phyloP scores from a whole-genome alignment of 495 filamentous ascomycete genomes.

The Podospora anserina region DNA sequence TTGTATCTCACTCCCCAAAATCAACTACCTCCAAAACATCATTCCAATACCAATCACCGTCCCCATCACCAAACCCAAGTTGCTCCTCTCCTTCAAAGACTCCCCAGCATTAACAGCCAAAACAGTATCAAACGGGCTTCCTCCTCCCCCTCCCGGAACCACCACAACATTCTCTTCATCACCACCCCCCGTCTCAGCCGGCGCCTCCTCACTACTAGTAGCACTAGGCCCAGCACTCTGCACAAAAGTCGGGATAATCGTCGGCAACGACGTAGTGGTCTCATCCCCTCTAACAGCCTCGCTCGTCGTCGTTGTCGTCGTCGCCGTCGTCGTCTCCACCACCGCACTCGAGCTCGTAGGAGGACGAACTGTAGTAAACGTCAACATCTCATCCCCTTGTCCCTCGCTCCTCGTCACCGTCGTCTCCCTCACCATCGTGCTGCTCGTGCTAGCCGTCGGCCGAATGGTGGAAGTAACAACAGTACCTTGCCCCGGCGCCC shows the following conservation, averaged over 20 bases:
- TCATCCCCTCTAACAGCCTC: slow-evolving; percentile 11
- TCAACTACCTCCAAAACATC: background rate
- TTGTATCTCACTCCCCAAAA: background rate
- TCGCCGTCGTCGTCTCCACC: slow-evolving; percentile 10
- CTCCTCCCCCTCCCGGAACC: slow-evolving; percentile 19
- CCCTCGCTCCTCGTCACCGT: background rate
- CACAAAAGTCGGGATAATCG: slow-evolving; percentile 10
- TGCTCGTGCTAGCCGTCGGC: slow-evolving; percentile 6
- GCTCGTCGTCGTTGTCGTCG: background rate
- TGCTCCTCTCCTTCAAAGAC: background rate
- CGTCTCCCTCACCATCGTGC: too few relatives aligned
- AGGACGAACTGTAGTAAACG: slow-evolving; percentile 16
- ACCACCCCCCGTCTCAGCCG: background rate
- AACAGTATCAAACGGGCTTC: slow-evolving; percentile 30
- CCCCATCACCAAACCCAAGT: background rate
- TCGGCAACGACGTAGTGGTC: slow-evolving; percentile 4
- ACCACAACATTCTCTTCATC: background rate
- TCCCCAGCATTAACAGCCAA: background rate
- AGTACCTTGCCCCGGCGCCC: slow-evolving; percentile 14
- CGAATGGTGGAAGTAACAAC: slow-evolving; percentile 8
- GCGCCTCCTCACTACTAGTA: background rate
- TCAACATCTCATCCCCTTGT: slow-evolving; percentile 5
- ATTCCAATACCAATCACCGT: background rate
- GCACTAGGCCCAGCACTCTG: slow-evolving; percentile 6
- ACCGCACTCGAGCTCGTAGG: slow-evolving; percentile 21